A percentile compares a stretch with the other conserved stretches of the same genome.
phyloP scores from a whole-genome alignment of 371 early-diverging fungal genomes.

The Haplosporangium sp. region DNA sequence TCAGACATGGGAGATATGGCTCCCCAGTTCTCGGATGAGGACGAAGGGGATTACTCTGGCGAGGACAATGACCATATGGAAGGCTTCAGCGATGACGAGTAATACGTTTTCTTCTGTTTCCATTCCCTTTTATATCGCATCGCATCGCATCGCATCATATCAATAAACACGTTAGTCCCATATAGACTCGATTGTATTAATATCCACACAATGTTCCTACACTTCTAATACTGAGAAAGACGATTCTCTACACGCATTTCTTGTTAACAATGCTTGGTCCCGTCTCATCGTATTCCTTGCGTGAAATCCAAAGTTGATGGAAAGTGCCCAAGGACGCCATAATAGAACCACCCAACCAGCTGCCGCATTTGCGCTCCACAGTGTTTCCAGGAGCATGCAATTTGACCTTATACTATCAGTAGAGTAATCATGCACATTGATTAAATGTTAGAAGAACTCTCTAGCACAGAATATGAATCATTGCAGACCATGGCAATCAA shows the following conservation, averaged over 20 bases:
- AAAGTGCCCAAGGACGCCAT: conserved; percentile 94
- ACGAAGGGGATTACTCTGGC: conserved; percentile 35
- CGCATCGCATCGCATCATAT: not conserved
- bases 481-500: not conserved
- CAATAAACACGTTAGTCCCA: not conserved
- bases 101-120: conserved; percentile 14
- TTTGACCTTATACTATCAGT: conserved; percentile 77
- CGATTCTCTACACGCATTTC: conserved; percentile 72
- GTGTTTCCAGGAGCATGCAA: conserved; percentile 81
- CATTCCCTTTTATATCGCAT: not conserved
- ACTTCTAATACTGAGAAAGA: not conserved
- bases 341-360: conserved; percentile 98
- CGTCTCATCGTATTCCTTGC: conserved; percentile 92
- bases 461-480: not conserved
- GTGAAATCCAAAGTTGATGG: conserved; percentile 97
- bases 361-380: conserved; percentile 87
- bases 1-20: conserved; percentile 52
- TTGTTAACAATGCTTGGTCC: conserved; percentile 89
- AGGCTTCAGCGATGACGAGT: conserved; percentile 49
- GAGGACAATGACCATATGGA: conserved; percentile 54
- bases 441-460: not conserved
- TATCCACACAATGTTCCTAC: no score
- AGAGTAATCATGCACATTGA: not conserved
- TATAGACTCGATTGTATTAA: no score
- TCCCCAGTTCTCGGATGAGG: conserved; percentile 43